A percentile compares a stretch with the other conserved stretches of the same genome.
phyloP scores from a whole-genome alignment of 805 yeast genomes.

The Priceomyces castillae region DNA sequence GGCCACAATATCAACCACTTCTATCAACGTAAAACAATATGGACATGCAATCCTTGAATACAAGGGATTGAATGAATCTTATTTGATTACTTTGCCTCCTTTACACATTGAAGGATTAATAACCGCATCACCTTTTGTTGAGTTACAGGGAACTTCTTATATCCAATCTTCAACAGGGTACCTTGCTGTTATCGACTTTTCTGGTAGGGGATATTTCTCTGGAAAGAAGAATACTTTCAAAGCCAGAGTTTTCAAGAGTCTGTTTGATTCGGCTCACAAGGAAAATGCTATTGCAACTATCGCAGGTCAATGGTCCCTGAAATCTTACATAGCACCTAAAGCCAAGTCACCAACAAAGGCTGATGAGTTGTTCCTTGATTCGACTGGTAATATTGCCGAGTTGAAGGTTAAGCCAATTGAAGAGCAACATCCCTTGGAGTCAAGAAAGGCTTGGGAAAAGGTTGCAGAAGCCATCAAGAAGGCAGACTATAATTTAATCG shows the following conservation, averaged over 20 bases:
- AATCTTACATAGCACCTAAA: slow-evolving; percentile 63
- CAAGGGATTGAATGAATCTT: slow-evolving; percentile 61
- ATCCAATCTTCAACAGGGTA: slow-evolving; percentile 83
- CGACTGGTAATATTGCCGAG: slow-evolving; percentile 50
- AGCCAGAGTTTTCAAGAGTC: slow-evolving; percentile 68
- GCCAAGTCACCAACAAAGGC: slow-evolving; percentile 43
- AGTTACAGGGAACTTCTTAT: slow-evolving; percentile 83
- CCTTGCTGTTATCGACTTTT: slow-evolving; percentile 67
- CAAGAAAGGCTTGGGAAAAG: slow-evolving; percentile 83
- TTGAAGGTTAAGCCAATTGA: slow-evolving; percentile 77
- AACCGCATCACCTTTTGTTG: slow-evolving; percentile 91
- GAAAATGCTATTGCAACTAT: slow-evolving; percentile 75
- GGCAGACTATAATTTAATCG: slow-evolving; percentile 75
- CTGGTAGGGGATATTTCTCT: slow-evolving; percentile 92
- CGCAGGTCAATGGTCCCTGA: slow-evolving; percentile 89
- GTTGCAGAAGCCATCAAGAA: slow-evolving; percentile 83
- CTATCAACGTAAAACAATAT: slow-evolving; percentile 82
- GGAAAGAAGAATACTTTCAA: slow-evolving; percentile 94
- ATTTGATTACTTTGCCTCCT: slow-evolving; percentile 86
- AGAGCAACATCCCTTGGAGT: slow-evolving; percentile 76
- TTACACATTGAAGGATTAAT: slow-evolving; percentile 92
- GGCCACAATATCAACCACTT: slow-evolving; percentile 76
- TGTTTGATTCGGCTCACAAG: slow-evolving; percentile 45
- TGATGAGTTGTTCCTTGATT: slow-evolving; percentile 62
- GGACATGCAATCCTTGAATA: slow-evolving; percentile 83